Evolutionary conservation across 495 filamentous ascomycete species (phyloP), one percentile per base, ranked within the genome.

Genomic region (Apiosordaria backusii): DNA sequence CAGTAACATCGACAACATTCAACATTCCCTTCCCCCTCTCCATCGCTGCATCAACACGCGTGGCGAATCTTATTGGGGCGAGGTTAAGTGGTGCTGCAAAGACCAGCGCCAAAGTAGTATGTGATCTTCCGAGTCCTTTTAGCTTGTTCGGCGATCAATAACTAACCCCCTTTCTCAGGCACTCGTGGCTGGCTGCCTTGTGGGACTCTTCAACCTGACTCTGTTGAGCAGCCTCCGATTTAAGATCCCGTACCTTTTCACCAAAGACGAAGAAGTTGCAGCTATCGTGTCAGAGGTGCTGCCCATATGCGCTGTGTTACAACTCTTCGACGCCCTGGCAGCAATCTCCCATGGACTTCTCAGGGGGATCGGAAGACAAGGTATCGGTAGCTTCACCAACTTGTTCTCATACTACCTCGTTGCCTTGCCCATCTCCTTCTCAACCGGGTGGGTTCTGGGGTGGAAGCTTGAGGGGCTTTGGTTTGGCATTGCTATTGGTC

Each of bases 351-450:
- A 91, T 68, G 92, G 92, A 19, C 81, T 93, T 18, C 79, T 96
- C 21, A 82, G 92, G 19, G 92, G 91, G 7, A 81, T 92, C 23
- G 91, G 91, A 0, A 80, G 88, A 53, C 92, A 96, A 70, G 86
- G 89, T 61, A 82, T 96, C 40, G 92, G 92, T 3, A 89, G 90
- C 2, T 93, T 88, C 70, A 85, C 92, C 23, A 90, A 89, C 65
- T 70, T 96, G 0, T 86, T 91, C 67, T 88, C 87, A 35, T 96
- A 94, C 76, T 96, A 96, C 77, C 84, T 80, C 10, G 80, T 95
- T 60, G 92, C 89, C 0, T 84, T 96, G 80, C 92, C 92, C 0
- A 83, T 95, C 61, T 90, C 88, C 61, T 87, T 92, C 71, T 84
- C 85, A 4, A 85, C 85, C 0, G 86, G 84, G 0, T 93, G 92